These are phyloP conservation scores for Yarrowia keelungensis DNA, from an alignment of 805 yeast species.

Conservation along the genomic window DNA sequence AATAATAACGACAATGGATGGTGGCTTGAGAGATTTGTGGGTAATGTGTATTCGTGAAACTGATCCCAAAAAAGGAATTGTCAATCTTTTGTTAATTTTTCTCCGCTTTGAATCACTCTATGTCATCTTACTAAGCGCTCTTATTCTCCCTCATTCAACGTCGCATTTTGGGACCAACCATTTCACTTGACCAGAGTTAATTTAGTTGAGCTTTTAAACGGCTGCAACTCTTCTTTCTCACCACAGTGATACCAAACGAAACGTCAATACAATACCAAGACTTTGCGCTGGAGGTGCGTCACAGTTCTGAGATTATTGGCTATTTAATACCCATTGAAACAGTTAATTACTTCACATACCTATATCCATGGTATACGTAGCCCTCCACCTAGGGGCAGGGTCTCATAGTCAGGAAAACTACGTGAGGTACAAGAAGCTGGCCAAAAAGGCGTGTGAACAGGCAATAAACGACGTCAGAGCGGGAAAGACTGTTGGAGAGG, in stretches of 20 bases:
- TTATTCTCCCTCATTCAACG: not conserved
- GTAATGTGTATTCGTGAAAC: too few relatives aligned
- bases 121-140: not conserved
- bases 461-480: slow-evolving; percentile 44
- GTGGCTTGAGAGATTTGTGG: too few relatives aligned
- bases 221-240: not conserved
- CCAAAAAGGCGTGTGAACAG: slow-evolving; percentile 40
- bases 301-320: too few relatives aligned
- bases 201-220: not conserved
- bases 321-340: too few relatives aligned
- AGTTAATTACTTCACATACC: too few relatives aligned
- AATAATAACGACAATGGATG: too few relatives aligned
- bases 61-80: too few relatives aligned
- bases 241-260: not conserved
- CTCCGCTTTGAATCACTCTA: too few relatives aligned
- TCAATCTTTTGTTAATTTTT: too few relatives aligned
- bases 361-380: slow-evolving; percentile 13
- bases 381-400: slow-evolving; percentile 25
- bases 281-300: too few relatives aligned
- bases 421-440: slow-evolving; percentile 9
- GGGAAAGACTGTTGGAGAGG: slow-evolving; percentile 42
- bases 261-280: not conserved
- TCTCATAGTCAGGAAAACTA: slow-evolving; percentile 11
- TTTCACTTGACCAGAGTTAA: not conserved
- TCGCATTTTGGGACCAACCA: not conserved